Percentiles rank a stretch among this genome's conserved stretches.
Evolutionary conservation across 345 rosid species (phyloP).

Genomic region (Salix arbutifolia): DNA sequence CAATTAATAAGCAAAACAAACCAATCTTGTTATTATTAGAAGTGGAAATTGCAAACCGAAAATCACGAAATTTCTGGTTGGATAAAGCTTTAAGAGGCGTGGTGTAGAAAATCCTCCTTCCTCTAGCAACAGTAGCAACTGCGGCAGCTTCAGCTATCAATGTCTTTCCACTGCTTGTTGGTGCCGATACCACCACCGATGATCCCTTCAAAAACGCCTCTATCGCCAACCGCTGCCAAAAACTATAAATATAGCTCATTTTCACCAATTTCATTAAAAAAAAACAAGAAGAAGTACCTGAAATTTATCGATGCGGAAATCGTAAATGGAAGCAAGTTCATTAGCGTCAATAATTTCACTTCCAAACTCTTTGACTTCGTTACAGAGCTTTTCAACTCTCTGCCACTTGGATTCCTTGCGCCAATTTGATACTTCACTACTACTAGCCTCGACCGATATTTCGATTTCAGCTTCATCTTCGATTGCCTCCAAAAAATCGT

Average conservation of each 20-base stretch:
- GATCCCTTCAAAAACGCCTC: conserved; percentile 78
- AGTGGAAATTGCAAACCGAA: conserved; percentile 45
- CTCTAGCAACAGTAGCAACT: conserved; percentile 74
- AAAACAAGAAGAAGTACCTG: conserved; percentile 46
- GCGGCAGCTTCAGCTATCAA: conserved; percentile 97
- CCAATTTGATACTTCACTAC: conserved; percentile 17
- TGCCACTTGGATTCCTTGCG: conserved; percentile 49
- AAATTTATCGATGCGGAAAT: conserved; percentile 87
- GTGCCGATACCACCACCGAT: conserved; percentile 94
- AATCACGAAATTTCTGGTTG: conserved; percentile 94
- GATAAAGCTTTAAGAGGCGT: conserved; percentile 98
- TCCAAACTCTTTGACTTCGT: conserved; percentile 63
- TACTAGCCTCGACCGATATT: conserved; percentile 21
- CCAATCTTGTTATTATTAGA: not conserved
- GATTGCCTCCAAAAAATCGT: conserved; percentile 34
- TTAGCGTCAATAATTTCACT: conserved; percentile 66
- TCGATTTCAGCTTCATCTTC: conserved; percentile 53
- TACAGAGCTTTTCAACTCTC: conserved; percentile 75
- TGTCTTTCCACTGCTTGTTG: conserved; percentile 95
- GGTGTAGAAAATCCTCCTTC: conserved; percentile 78
- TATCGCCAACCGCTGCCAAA: conserved; percentile 63
- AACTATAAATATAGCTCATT: not conserved
- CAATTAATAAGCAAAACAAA: not conserved
- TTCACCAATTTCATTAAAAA: not conserved
- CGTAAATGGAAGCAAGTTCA: conserved; percentile 71